Conservation (phyloP, 257 asterid genomes). For the Galeopsis tetrahit region DNA sequence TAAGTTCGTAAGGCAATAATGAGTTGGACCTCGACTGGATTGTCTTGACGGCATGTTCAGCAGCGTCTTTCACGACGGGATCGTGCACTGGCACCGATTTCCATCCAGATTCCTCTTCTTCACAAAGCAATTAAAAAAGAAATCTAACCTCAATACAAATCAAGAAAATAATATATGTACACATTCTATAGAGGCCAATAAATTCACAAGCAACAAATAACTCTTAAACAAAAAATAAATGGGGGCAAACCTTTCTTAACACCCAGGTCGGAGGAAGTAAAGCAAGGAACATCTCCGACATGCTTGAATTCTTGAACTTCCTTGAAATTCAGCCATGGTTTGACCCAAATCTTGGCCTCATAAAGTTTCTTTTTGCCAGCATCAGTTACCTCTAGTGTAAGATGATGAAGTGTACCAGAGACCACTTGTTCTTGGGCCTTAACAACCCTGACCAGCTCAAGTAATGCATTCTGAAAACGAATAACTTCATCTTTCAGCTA, state of each 20-base stretch:
- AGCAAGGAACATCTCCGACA: conserved; percentile 56
- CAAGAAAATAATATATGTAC: background rate
- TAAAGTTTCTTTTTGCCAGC: conserved; percentile 75
- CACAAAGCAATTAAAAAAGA: conserved; percentile 13
- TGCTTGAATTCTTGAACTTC: conserved; percentile 83
- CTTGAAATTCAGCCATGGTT: conserved; percentile 87
- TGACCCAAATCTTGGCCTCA: conserved; percentile 91
- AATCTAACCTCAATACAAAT: background rate
- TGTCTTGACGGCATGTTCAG: conserved; percentile 71
- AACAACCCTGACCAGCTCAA: conserved; percentile 84
- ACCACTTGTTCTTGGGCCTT: conserved; percentile 82
- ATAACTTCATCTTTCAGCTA: background rate
- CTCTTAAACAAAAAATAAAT: background rate
- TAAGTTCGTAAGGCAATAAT: conserved; percentile 67
- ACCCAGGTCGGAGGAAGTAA: conserved; percentile 81
- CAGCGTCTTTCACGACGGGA: conserved; percentile 86
- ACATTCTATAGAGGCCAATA: too few relatives aligned
- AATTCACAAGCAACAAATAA: background rate
- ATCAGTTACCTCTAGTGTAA: conserved; percentile 81
- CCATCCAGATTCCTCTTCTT: conserved; percentile 57
- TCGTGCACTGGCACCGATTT: conserved; percentile 76
- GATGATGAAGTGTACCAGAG: conserved; percentile 76
- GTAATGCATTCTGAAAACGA: conserved; percentile 55
- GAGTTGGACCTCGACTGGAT: conserved; percentile 93
- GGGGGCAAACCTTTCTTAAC: conserved; percentile 58